Evolutionary conservation across 306 rosid species (phyloP), one percentile per base, ranked within the genome.

Genomic region (Castanospermum australe): DNA sequence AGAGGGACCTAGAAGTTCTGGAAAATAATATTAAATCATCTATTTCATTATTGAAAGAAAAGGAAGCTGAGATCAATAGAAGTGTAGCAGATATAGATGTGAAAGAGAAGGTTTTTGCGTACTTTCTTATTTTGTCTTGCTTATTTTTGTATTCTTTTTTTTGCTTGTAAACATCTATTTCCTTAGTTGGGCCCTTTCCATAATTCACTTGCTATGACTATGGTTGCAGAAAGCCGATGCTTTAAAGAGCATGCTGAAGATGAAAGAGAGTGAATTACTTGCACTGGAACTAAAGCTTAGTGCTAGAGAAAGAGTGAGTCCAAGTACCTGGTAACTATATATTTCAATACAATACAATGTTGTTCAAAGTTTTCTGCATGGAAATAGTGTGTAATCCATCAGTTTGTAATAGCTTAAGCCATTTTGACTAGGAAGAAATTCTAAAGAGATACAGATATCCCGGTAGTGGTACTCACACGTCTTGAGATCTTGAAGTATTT

Each of bases 251-350:
- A 50, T 10, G 50, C 67, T 91, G 20, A 92, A 85, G 89, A 67
- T 50, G 79, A 93, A 89, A 84, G 87, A 84, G 82, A 89, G 80
- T 54, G 90, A 88, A 47, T 84, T 95, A 39, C 87, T 30, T 64
- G 86, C 66, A 25, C 45, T 82, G 83, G 96, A 95, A 79, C 80
- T 79, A 72, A 88, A 91, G 61, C 93, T 95, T 61, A 83, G 65
- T 77, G 82, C 81, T 73, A 89, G 91, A 81, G 98, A 95, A 91
- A 90, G 59, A 50, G 99, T 91, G 84, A 82, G 96, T 91, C 38
- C 11, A 4, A 73, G 21, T 36, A 7, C 81, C 45, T 35, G 41
- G 25, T 67, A 48, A 28, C 77, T 70, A 33, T 63, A 51, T n/a
- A n/a, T n/a, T n/a, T n/a, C 17, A 30, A 41, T 69, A n/a, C 45